phyloP scores from a whole-genome alignment of 2,329 filamentous ascomycete genomes.

The Metarhizium sp. region DNA sequence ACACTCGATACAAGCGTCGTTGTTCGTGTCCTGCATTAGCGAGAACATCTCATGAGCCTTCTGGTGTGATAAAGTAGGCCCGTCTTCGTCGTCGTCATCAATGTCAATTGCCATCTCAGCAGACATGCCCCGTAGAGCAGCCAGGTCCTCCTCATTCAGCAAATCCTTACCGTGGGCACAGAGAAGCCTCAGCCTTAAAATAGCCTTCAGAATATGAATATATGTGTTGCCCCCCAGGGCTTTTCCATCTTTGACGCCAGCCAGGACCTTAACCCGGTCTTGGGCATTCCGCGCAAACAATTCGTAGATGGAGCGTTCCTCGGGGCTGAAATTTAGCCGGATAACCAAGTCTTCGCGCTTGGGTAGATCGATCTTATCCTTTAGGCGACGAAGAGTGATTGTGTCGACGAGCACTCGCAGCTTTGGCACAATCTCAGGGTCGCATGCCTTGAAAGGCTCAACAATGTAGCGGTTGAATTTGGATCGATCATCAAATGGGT shows the following conservation, averaged over 20 bases:
- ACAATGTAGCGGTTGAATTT: conserved; percentile 76
- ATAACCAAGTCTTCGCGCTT: conserved; percentile 63
- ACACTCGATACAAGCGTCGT: conserved; percentile 65
- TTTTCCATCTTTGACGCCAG: conserved; percentile 44
- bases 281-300: conserved; percentile 75
- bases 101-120: conserved; percentile 81
- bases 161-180: conserved; percentile 93
- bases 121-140: conserved; percentile 71
- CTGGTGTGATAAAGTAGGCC: conserved; percentile 50
- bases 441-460: conserved; percentile 76
- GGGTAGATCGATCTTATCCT: conserved; percentile 82
- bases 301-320: conserved; percentile 72
- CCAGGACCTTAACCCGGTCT: conserved; percentile 70
- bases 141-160: conserved; percentile 73
- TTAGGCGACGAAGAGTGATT: conserved; percentile 84
- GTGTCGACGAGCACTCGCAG: conserved; percentile 85
- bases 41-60: conserved; percentile 81
- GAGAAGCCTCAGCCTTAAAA: conserved; percentile 78
- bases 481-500: conserved; percentile 71
- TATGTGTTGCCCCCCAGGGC: conserved; percentile 79
- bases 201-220: conserved; percentile 85
- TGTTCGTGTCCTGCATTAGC: conserved; percentile 73
- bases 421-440: conserved; percentile 74
- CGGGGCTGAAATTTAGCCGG: conserved; percentile 62
- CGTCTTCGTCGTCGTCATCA: conserved; percentile 63